Base-by-base conservation (phyloP, 75 land plant genomes). In the Selaginella tamariscina region DNA sequence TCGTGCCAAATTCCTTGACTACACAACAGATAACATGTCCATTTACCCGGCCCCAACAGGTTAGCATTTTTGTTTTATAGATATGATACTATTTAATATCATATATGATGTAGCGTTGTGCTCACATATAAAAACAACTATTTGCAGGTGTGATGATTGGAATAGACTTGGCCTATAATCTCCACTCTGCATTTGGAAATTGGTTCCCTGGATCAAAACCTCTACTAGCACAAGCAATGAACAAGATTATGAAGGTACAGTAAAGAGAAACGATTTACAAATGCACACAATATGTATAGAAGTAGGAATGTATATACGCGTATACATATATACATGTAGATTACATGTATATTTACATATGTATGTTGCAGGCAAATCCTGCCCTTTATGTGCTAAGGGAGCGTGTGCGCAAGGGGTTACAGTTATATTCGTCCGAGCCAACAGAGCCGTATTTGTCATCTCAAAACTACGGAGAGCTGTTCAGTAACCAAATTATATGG, bases 171-270 rank as follows among this genome's bases (percentile, higher is more conserved):
- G 99, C 99, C 15, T 95, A 95, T 67, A 95, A 95, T 60, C 72
- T 95, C 75, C 99, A 95, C 64, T 87, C 99, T 70, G 91, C 96
- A 24, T 95, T 90, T 81, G 99, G 99, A 32, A 95, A 95, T 66
- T 95, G 99, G 99, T 95, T 95, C 70, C 99, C 99, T 65, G 96
- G 99, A 2, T 95, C 99, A 26, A 95, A 95, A 65, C 97, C 99
- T 21, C 74, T 95, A 32, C 77, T 95, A 29, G 89, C 88, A 9
- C 96, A 95, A 75, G 99, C 99, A 30, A 95, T 95, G 86, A 95
- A 95, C 71, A 95, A 95, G 78, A 95, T 95, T 65, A 95, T 95
- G 99, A 95, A 95, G 96, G 97, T 39, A n/a, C n/a, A n/a, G n/a
- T n/a, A n/a, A n/a, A n/a, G n/a, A n/a, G n/a, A n/a, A n/a, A n/a